phyloP scores from a whole-genome alignment of 768 basidiomycete genomes.

The Suillus alpinus region DNA sequence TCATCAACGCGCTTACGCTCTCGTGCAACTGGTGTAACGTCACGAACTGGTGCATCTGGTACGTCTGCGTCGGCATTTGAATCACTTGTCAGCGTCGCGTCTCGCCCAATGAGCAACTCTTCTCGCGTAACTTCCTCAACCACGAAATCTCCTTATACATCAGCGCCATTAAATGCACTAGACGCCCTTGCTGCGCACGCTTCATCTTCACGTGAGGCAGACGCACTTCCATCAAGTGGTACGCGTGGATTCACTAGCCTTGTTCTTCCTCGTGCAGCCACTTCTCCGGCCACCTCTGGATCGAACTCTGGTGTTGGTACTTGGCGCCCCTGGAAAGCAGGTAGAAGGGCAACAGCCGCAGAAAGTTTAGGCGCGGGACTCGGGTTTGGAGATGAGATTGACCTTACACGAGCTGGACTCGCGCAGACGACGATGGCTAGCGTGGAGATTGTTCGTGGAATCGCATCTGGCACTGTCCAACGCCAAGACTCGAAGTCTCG shows the following conservation, averaged over 20 bases:
- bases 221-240: conserved; percentile 41
- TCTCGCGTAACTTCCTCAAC: conserved; percentile 18
- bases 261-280: conserved; percentile 43
- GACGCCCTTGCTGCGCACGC: conserved; percentile 32
- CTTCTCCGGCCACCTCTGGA: conserved; percentile 17
- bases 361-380: conserved; percentile 25
- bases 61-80: neutral
- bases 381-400: conserved; percentile 49
- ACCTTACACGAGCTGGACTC: conserved; percentile 72
- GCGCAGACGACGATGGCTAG: conserved; percentile 90
- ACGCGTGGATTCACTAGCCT: conserved; percentile 58
- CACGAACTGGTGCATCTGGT: conserved; percentile 10
- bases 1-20: conserved; percentile 3
- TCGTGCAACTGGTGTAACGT: neutral
- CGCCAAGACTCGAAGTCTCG: conserved; percentile 19
- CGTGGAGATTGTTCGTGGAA: conserved; percentile 70
- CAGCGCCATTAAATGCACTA: conserved; percentile 26
- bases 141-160: conserved; percentile 31
- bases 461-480: conserved; percentile 26
- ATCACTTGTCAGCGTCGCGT: conserved; percentile 7
- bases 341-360: conserved; percentile 18
- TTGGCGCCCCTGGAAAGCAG: conserved; percentile 23
- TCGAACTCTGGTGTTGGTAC: conserved; percentile 8
- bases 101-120: conserved; percentile 13
- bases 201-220: conserved; percentile 22